These are phyloP conservation scores for Amborella trichopoda DNA, from an alignment of 164 flowering plant genomes.

Conservation along the genomic window DNA sequence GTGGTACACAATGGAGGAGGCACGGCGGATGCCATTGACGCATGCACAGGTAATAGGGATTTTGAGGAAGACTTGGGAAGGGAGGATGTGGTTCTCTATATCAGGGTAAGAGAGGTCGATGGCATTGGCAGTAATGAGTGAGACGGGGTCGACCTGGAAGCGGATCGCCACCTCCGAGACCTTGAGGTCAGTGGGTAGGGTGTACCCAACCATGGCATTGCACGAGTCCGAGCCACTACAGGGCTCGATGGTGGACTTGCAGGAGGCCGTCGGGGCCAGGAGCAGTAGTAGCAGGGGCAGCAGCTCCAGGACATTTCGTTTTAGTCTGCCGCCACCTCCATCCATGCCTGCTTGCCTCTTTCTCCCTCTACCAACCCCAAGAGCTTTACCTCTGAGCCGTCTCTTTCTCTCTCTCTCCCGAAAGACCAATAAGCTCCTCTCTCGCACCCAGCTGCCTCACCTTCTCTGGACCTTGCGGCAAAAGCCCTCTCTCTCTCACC, in stretches of 20 bases:
- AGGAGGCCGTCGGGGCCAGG: slow-evolving; percentile 4
- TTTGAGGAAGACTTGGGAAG: slow-evolving; percentile 57
- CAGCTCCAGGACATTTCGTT: background rate
- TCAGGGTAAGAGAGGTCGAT: slow-evolving; percentile 79
- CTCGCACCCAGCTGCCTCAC: too few species aligned
- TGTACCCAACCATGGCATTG: slow-evolving; percentile 73
- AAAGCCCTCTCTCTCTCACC: too few species aligned
- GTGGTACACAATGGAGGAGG: slow-evolving; percentile 46
- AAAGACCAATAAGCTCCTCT: too few species aligned
- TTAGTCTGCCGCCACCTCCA: too few species aligned
- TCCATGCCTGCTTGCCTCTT: too few species aligned
- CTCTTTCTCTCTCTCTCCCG: too few species aligned
- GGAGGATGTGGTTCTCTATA: slow-evolving; percentile 86
- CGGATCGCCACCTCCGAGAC: slow-evolving; percentile 80
- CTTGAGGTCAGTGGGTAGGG: slow-evolving; percentile 86
- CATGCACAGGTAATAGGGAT: slow-evolving; percentile 76
- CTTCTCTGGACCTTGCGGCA: too few species aligned
- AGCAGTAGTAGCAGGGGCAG: background rate
- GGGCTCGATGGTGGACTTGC: slow-evolving; percentile 94
- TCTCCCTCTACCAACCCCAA: too few species aligned
- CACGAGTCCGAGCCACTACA: slow-evolving; percentile 70
- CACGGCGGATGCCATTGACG: slow-evolving; percentile 77
- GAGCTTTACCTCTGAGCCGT: too few species aligned
- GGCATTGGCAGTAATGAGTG: slow-evolving; percentile 73
- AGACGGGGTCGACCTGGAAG: slow-evolving; percentile 68